phyloP scores from a whole-genome alignment of 495 filamentous ascomycete species.

The Xylaria telfairii region DNA sequence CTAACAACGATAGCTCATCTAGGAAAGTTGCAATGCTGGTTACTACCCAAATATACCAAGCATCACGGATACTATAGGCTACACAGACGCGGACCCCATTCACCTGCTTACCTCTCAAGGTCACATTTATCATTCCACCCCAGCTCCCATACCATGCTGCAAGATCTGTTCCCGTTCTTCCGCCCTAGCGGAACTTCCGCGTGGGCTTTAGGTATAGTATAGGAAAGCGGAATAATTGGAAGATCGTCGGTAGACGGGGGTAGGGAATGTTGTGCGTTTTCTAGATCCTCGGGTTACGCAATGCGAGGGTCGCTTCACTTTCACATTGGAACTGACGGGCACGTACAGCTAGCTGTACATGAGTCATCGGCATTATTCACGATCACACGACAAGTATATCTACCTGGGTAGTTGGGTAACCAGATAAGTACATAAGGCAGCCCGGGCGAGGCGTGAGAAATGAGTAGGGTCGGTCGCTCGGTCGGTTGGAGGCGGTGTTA shows the following conservation, averaged over 20 bases:
- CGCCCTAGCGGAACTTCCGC: background rate
- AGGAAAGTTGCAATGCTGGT: conserved; percentile 4
- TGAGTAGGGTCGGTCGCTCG: background rate
- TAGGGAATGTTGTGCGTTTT: background rate
- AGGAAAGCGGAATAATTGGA: too few species aligned
- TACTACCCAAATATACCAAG: background rate
- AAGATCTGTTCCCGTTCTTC: background rate
- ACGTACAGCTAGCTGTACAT: background rate
- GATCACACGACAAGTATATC: background rate
- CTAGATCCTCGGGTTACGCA: background rate
- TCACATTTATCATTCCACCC: background rate
- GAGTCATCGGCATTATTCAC: background rate
- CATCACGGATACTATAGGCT: background rate
- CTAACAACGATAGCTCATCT: background rate
- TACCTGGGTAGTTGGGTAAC: background rate
- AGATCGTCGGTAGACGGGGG: background rate
- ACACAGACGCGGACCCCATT: background rate
- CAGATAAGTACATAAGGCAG: background rate
- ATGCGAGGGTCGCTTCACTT: background rate
- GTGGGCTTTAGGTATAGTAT: background rate
- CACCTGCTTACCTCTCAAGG: background rate
- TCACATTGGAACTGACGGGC: background rate
- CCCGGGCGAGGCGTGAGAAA: background rate
- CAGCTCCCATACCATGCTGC: background rate
- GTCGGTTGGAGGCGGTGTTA: conserved; percentile 12